Conservation (phyloP, 768 basidiomycete genomes). For the Lactarius sanguifluus region DNA sequence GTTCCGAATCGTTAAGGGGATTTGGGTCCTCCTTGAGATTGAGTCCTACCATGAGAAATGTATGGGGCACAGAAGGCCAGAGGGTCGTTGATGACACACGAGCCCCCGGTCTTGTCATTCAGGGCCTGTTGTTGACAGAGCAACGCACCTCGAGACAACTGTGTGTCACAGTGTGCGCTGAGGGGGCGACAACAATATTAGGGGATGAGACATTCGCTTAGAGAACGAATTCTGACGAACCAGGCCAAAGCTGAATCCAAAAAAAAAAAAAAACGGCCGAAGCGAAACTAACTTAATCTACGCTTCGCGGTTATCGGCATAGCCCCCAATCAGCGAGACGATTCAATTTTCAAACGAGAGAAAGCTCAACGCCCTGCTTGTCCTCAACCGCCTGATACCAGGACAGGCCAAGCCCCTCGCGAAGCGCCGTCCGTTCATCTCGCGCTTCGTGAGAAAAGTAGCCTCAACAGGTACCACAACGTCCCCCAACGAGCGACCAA, state of each 20-base stretch:
- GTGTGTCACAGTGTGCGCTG: background rate
- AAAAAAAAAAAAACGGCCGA: too few relatives aligned
- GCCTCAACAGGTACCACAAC: background rate
- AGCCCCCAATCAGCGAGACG: background rate
- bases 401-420: background rate
- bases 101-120: background rate
- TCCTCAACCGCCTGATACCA: background rate
- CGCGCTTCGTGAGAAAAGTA: background rate
- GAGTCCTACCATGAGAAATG: background rate
- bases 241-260: too few relatives aligned
- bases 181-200: background rate
- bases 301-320: background rate
- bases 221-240: background rate
- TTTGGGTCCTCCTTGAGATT: background rate
- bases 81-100: background rate
- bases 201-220: background rate
- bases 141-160: constrained; percentile 4
- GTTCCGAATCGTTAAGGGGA: background rate
- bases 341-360: background rate
- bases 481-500: background rate
- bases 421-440: background rate
- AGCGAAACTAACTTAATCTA: too few relatives aligned
- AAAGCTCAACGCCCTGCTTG: background rate
- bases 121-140: background rate
- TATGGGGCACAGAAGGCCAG: background rate